phyloP scores from a whole-genome alignment of 2,329 filamentous ascomycete genomes.

The Chalaropsis thielavioides region DNA sequence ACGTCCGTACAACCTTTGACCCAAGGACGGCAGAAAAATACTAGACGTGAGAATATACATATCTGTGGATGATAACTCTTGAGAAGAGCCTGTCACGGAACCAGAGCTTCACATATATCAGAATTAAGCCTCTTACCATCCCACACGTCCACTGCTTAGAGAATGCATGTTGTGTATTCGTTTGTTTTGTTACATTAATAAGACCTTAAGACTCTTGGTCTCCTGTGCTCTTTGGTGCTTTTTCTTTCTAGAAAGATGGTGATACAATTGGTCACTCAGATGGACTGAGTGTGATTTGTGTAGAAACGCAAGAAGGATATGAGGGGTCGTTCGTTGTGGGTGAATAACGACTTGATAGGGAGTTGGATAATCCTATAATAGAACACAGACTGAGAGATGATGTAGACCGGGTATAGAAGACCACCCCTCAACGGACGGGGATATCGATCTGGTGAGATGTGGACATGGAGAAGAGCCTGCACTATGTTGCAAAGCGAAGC shows the following conservation, averaged over 20 bases:
- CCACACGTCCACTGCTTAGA: neutral
- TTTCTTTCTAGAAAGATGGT: neutral
- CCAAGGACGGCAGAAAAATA: too few relatives aligned
- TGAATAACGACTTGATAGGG: neutral
- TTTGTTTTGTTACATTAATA: slow-evolving; percentile 11
- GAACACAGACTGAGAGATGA: neutral
- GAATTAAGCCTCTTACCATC: neutral
- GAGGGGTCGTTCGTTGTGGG: neutral
- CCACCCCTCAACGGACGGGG: neutral
- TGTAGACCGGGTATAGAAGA: neutral
- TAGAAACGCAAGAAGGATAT: slow-evolving; percentile 1
- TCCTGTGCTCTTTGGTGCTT: neutral
- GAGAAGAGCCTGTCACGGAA: neutral
- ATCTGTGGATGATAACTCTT: neutral
- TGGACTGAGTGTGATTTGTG: slow-evolving; percentile 1
- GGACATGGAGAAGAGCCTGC: neutral
- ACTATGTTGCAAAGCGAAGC: neutral
- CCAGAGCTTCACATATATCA: neutral
- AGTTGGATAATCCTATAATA: neutral
- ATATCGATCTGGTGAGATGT: neutral
- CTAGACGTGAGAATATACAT: neutral
- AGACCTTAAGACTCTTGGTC: neutral
- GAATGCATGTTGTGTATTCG: neutral
- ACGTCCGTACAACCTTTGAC: too few relatives aligned
- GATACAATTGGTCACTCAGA: neutral